phyloP scores from a whole-genome alignment of 2,329 filamentous ascomycete genomes.

The Graphilbum sp. region DNA sequence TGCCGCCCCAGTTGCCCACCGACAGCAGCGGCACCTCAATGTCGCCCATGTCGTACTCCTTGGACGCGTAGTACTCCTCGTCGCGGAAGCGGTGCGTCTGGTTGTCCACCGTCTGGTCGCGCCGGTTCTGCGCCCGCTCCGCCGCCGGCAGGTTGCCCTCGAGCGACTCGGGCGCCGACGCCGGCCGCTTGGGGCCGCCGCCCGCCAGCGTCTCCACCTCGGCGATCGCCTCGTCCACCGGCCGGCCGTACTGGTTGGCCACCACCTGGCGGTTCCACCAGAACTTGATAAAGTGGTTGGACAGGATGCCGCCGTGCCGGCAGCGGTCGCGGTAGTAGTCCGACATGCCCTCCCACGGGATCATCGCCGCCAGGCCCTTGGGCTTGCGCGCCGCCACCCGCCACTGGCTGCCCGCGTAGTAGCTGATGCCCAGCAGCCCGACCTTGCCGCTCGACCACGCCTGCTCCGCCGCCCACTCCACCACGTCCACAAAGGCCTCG shows the following conservation, averaged over 20 bases:
- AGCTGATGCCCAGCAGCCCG: constrained; percentile 29
- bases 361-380: constrained; percentile 28
- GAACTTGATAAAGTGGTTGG: constrained; percentile 40
- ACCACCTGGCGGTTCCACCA: constrained; percentile 55
- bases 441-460: constrained; percentile 31
- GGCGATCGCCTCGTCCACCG: constrained; percentile 9
- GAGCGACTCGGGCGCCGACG: constrained; percentile 26
- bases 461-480: constrained; percentile 32
- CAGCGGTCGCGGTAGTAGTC: constrained; percentile 40
- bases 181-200: constrained; percentile 8
- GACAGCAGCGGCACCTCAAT: constrained; percentile 51
- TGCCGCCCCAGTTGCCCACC: constrained; percentile 58
- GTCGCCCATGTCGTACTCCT: constrained; percentile 47
- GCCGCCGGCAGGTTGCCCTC: constrained; percentile 41
- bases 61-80: constrained; percentile 45
- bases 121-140: constrained; percentile 29
- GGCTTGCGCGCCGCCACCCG: constrained; percentile 29
- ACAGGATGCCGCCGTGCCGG: constrained; percentile 44
- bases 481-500: constrained; percentile 30
- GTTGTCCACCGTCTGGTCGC: constrained; percentile 30
- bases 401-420: constrained; percentile 31
- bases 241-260: constrained; percentile 49
- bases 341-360: constrained; percentile 36
- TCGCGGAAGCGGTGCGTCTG: constrained; percentile 39
- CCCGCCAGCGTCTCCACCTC: constrained; percentile 18